Base-by-base conservation (phyloP, 805 yeast species). In the Wickerhamiella musiphila region DNA sequence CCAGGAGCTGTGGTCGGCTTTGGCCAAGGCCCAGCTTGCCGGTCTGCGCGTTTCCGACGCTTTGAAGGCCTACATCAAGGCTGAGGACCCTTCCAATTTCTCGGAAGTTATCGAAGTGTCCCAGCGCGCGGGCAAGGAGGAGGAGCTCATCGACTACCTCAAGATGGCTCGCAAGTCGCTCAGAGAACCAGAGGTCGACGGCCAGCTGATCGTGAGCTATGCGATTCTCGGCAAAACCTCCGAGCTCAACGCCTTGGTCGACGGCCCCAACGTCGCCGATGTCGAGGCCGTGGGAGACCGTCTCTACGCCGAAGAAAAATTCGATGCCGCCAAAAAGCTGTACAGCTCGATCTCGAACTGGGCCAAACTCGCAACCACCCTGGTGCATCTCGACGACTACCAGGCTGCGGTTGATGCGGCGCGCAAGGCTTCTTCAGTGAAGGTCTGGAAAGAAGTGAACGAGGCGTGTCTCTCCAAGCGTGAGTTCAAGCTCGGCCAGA, bases 351-450 rank as follows among this genome's bases (percentile, higher is more conserved):
- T 86, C 37, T 82, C 94, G 25, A 90, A 86, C 60, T 86, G 93
- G 66, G 77, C 94, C 30, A 90, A 84, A 56, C 69, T 90, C 46
- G 96, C 98, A 11, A 78, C 94, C n/a, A 86, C 96, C 19, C 69
- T 84, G 51, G 98, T 90, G 22, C 83, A 74, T 61, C 63, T 90
- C 49, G 73, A 72, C 34, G 95, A 90, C 53, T 84, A 82, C 56
- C 95, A 90, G 60, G 73, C 81, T 35, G 98, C 98, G 32, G 98
- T 90, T 40, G 96, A 90, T 52, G 83, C 95, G 58, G 98, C 98
- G 15, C 78, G 98, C 65, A 90, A 86, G 60, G 96, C 98, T 3
- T 78, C 93, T 22, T 83, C 82, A 56, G 70, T 77, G 38, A 68
- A 67, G 50, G 98, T 90, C 25, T 90, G 98, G 98, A 90, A 83